Percentiles rank a stretch among this genome's conserved stretches.
phyloP scores from a whole-genome alignment of 305 asterid genomes.

The Coffea humblotiana region DNA sequence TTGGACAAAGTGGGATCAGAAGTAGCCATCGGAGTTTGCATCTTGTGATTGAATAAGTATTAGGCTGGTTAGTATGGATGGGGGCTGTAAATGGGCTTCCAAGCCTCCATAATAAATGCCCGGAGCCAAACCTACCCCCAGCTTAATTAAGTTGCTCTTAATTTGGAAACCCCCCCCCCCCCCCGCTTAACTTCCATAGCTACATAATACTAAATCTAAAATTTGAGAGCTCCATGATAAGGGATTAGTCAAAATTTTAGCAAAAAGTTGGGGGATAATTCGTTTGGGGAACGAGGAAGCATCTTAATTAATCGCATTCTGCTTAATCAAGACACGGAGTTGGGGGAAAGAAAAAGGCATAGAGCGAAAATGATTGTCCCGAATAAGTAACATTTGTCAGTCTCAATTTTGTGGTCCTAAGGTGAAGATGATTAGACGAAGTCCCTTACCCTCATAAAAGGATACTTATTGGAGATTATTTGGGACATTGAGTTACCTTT shows the following conservation, averaged over 20 bases:
- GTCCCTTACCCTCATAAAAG: not conserved
- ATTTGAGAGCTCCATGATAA: not conserved
- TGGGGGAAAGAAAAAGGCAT: too few species aligned
- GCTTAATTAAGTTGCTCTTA: not conserved
- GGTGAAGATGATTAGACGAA: not conserved
- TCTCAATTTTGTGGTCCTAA: not conserved
- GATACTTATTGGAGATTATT: too few species aligned
- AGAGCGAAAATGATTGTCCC: too few species aligned
- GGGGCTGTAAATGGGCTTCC: not conserved
- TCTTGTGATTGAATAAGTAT: constrained; percentile 1
- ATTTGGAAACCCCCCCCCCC: not conserved
- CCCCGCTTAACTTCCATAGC: not conserved
- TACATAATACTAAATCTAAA: not conserved
- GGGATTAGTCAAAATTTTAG: not conserved
- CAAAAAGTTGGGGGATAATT: not conserved
- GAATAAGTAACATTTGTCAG: too few species aligned
- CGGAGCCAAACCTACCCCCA: not conserved
- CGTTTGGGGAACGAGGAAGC: too few species aligned
- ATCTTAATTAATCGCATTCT: not conserved
- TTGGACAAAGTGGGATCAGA: not conserved
- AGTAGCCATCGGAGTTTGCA: constrained; percentile 11
- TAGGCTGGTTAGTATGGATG: not conserved
- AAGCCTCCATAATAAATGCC: not conserved
- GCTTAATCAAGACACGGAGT: not conserved
- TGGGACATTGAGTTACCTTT: too few species aligned